Percentiles rank a stretch among this genome's conserved stretches.
Evolutionary conservation across 257 asterid genomes (phyloP).

Genomic region (Echites panduratus): DNA sequence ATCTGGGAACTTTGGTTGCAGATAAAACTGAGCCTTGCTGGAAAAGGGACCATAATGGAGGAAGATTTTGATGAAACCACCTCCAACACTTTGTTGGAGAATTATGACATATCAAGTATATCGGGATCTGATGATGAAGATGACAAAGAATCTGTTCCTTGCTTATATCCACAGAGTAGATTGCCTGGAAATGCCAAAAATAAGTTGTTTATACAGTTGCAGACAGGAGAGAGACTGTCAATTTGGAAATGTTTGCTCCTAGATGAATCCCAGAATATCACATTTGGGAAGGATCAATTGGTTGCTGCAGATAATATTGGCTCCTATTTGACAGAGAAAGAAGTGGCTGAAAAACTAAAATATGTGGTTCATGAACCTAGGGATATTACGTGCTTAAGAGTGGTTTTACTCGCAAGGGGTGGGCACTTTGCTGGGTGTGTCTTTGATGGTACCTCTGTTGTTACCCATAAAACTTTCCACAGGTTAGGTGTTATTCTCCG

Average conservation of each 20-base stretch:
- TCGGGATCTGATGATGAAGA: slow-evolving; percentile 94
- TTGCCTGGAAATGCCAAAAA: slow-evolving; percentile 36
- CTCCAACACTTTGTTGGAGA: slow-evolving; percentile 57
- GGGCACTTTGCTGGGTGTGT: slow-evolving; percentile 99
- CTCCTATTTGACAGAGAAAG: slow-evolving; percentile 40
- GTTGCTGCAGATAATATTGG: slow-evolving; percentile 34
- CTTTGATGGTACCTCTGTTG: slow-evolving; percentile 77
- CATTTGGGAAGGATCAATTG: slow-evolving; percentile 44
- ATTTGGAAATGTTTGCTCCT: slow-evolving; percentile 70
- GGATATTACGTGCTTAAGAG: slow-evolving; percentile 57
- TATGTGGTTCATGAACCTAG: slow-evolving; percentile 65
- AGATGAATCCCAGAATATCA: slow-evolving; percentile 47
- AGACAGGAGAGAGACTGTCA: slow-evolving; percentile 65
- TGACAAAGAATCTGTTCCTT: slow-evolving; percentile 39
- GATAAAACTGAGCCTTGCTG: slow-evolving; percentile 88
- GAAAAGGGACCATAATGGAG: slow-evolving; percentile 64
- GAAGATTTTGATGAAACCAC: slow-evolving; percentile 75
- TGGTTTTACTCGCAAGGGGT: slow-evolving; percentile 83
- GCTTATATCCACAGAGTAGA: slow-evolving; percentile 30
- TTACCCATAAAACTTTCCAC: slow-evolving; percentile 92
- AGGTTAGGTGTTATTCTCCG: slow-evolving; percentile 48
- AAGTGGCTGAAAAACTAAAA: slow-evolving; percentile 60
- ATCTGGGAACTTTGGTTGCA: slow-evolving; percentile 30
- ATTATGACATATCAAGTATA: slow-evolving; percentile 81
- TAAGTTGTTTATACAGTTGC: slow-evolving; percentile 55